Base-by-base conservation (phyloP, 179 eudicot species). In the Pouteria campechiana region DNA sequence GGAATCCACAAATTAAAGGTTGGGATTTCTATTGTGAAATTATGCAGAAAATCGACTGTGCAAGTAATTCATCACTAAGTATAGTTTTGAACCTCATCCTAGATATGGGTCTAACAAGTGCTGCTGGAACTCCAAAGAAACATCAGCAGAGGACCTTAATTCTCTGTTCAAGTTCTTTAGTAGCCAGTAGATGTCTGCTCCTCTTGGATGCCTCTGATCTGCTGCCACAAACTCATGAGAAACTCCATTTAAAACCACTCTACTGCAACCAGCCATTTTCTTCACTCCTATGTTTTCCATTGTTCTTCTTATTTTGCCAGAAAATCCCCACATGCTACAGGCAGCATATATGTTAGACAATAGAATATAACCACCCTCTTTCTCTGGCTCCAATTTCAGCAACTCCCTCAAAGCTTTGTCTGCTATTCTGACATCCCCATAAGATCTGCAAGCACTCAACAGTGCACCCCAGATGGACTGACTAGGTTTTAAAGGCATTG, bases 171-270 rank as follows among this genome's bases (percentile, higher is more conserved):
- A 28, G 13, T 17, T 5, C 5, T 10, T 8, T 28, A 21, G 23
- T 14, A 39, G 11, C 16, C 27, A 39, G 15, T 39, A 17, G 7
- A 55, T 46, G 29, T 55, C 52, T 46, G 38, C 27, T 33, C 48
- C 25, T 4, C 52, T 41, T 2, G 87, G 87, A 54, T 77, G 94
- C 13, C 74, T 32, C 49, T 44, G 55, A 60, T 87, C 96, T 51
- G 77, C 78, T 54, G 80, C 88, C 13, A 78, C 76, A 55, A 83
- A 88, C 53, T 88, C 94, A 45, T 88, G 90, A 44, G 73, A 62
- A 43, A 68, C 59, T 16, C 96, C 84, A 45, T 73, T 67, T 21
- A 83, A 54, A 77, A 79, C 97, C 14, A 88, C 69, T 94, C 92
- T 83, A 50, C 92, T 83, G 61, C 79, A 73, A 29, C 94, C 94